Base-by-base conservation (phyloP, 2,329 filamentous ascomycete genomes). In the Pseudogymnoascus sp. region DNA sequence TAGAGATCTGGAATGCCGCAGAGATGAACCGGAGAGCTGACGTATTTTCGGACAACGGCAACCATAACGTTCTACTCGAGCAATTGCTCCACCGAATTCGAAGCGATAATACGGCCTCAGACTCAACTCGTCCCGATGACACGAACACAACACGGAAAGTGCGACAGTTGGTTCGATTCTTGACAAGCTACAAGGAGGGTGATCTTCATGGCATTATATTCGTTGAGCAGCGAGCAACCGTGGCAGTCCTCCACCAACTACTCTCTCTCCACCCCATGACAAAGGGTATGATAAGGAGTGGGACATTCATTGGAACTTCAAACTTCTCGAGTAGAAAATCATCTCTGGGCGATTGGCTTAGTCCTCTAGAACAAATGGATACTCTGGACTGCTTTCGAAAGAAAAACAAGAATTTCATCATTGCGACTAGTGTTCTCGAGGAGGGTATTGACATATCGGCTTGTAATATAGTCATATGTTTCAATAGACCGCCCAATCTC, bases 381-480 rank as follows among this genome's bases (percentile, higher is more conserved):
- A 70, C 75, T 0, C 72, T 83, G 1, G 70, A 80, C 7, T 70
- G 74, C 2, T 88, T 89, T 66, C 79, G 80, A 5, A 54, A 71
- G 73, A 1, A 81, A 84, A 1, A 76, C 74, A 58, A 74, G 81
- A 60, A 86, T 84, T 62, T 74, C 87, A 18, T 73, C 88, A 3
- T 74, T 88, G 43, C 81, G 6, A 89, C 86, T 0, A 84, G 78
- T 63, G 85, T 88, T 0, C 73, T 87, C 1, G 85, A 87, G 66
- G 86, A 89, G 68, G 86, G 86, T 0, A 86, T 89, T 50, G 86
- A 89, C 65, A 79, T 88, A 68, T 81, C 64, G 69, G 80, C 81
- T 2, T 88, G 86, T 66, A 83, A 86, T 66, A 67, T 86, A 20
- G 85, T 89, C 1, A 76, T 88, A 11, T 86, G 84, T 65, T 89